Evolutionary conservation across 768 basidiomycete species (phyloP), one percentile per base, ranked within the genome.

Genomic region (Filobasidium floriforme): DNA sequence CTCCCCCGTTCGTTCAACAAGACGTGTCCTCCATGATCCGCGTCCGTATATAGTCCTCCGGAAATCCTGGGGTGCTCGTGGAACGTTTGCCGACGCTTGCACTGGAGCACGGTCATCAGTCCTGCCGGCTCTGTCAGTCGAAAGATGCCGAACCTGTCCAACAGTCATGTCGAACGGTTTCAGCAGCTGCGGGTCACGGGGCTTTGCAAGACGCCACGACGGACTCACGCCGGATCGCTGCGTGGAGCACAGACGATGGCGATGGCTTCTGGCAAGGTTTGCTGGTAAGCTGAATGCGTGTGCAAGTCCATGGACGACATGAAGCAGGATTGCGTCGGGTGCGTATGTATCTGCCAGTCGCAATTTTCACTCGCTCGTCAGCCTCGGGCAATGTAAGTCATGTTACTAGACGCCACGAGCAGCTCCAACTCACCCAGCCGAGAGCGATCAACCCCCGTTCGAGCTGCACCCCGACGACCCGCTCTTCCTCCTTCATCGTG

Each of bases 251-350:
- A 92, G 18, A 96, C 92, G 44, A 94, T 89, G 0, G 92, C 92
- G 75, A 94, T 89, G 0, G 89, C 91, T 74, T 96, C 92, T 0
- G 88, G 89, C 3, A 96, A 83, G 87, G 91, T 92, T 41, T 85
- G 78, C 72, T 94, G 92, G 79, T 92, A 96, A 9, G 85, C 87
- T 0, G 89, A 86, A 76, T 93, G 92, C 1, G 91, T 93, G 72
- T 96, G 92, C 24, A 96, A 78, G 76, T 94, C 92, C 19, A 93
- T 87, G 9, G 91, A 93, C 7, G 91, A 92, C 89, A 94, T 91
- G 80, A 96, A 96, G 77, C 90, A 92, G 63, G 88, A 87, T 70
- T 92, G 91, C 5, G 89, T 88, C 0, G 91, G 91, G 75, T 93
- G 91, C 0, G 90, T 92, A 79, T 92, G 91, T 71, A 93, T 93